Evolutionary conservation across 2,329 filamentous ascomycete genomes (phyloP).

Genomic region (Exophiala calicioides): DNA sequence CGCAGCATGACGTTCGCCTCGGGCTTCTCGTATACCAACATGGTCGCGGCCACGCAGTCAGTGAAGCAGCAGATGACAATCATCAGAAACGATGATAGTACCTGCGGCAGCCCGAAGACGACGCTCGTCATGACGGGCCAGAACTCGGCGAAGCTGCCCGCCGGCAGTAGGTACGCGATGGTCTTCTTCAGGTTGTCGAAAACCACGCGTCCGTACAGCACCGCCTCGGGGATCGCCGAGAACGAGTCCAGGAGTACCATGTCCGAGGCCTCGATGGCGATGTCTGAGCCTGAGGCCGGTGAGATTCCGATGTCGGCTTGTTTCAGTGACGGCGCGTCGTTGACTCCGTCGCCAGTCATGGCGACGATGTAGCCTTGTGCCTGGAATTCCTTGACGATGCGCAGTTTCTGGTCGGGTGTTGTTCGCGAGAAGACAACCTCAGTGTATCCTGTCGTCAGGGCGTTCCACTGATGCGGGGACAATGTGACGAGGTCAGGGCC

Average conservation of each 20-base stretch:
- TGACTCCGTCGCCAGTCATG: constrained; percentile 53
- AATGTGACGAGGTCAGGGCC: constrained; percentile 67
- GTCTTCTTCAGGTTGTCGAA: constrained; percentile 80
- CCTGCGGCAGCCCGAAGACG: constrained; percentile 70
- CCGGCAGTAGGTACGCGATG: constrained; percentile 71
- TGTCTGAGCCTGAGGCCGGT: constrained; percentile 59
- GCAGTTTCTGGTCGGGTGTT: constrained; percentile 76
- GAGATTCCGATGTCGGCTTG: constrained; percentile 63
- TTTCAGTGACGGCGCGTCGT: constrained; percentile 57
- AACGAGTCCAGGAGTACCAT: constrained; percentile 70
- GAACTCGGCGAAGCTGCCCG: constrained; percentile 73
- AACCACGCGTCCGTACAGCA: constrained; percentile 72
- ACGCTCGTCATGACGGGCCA: constrained; percentile 70
- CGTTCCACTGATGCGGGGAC: constrained; percentile 69
- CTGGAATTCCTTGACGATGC: constrained; percentile 76
- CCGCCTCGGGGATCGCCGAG: constrained; percentile 69
- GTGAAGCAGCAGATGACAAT: constrained; percentile 63
- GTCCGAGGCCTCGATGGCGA: constrained; percentile 63
- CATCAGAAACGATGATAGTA: constrained; percentile 73
- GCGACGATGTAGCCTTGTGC: constrained; percentile 58
- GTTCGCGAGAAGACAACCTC: constrained; percentile 77
- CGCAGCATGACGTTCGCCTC: constrained; percentile 74
- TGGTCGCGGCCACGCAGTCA: constrained; percentile 71
- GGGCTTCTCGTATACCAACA: constrained; percentile 73
- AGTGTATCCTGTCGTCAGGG: constrained; percentile 60